Conservation (phyloP, 1,139 yeast species). For the Saccharomycopsis phalli region DNA sequence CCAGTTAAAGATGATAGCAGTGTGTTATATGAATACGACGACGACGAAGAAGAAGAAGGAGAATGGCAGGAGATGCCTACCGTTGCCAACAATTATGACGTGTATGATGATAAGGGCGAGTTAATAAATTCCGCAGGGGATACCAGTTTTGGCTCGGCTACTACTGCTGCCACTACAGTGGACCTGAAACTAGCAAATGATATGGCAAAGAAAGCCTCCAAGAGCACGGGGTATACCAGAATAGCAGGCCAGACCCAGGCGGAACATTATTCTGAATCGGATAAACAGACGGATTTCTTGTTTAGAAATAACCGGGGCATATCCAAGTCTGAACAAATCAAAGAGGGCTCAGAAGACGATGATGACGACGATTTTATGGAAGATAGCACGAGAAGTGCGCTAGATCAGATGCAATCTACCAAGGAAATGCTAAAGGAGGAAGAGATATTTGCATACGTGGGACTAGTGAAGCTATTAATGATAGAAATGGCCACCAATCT, state of each 20-base stretch:
- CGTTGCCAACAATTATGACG: slow-evolving; percentile 42
- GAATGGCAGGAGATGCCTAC: slow-evolving; percentile 57
- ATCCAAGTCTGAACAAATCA: slow-evolving; percentile 24
- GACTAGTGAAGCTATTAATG: slow-evolving; percentile 65
- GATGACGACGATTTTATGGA: slow-evolving; percentile 32
- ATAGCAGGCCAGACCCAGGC: slow-evolving; percentile 86
- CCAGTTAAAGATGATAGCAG: neutral
- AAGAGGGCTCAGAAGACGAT: slow-evolving; percentile 20
- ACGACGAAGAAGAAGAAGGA: slow-evolving; percentile 24
- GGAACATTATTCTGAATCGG: slow-evolving; percentile 61
- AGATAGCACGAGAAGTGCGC: slow-evolving; percentile 39
- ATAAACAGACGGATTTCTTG: slow-evolving; percentile 75
- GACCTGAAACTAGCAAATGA: slow-evolving; percentile 9
- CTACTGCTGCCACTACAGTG: neutral
- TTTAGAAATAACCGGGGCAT: slow-evolving; percentile 38
- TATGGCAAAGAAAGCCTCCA: slow-evolving; percentile 18
- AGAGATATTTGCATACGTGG: slow-evolving; percentile 89
- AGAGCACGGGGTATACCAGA: slow-evolving; percentile 63
- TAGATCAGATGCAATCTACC: slow-evolving; percentile 68
- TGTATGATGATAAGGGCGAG: slow-evolving; percentile 50
- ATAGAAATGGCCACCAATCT: slow-evolving; percentile 77
- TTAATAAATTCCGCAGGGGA: slow-evolving; percentile 22
- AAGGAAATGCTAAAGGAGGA: slow-evolving; percentile 72
- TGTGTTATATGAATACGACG: slow-evolving; percentile 12
- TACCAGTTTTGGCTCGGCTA: slow-evolving; percentile 1